Base-by-base conservation (phyloP, 257 asterid species). In the Primulina huaijiensis region DNA sequence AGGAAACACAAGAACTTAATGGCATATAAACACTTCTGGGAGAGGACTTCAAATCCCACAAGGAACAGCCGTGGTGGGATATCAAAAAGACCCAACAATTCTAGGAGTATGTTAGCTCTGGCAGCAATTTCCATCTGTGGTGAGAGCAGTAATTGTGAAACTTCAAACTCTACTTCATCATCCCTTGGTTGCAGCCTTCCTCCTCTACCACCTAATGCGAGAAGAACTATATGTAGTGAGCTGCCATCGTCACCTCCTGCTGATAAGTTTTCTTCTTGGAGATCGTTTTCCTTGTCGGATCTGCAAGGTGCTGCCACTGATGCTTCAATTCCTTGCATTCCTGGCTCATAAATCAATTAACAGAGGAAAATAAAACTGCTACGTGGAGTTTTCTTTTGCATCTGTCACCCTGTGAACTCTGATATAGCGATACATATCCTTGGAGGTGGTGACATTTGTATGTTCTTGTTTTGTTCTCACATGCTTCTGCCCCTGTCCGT, bases 201-300 rank as follows among this genome's bases (percentile, higher is more conserved):
- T 81, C 97, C 96, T 65, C 77, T 87, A 75, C 97, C 96, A 14
- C 90, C 95, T 0, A 87, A 78, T 70, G 74, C 81, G 65, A 82
- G 85, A 74, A 70, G 77, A 80, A 37, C 72, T 23, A 38, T 67
- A 53, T 71, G 68, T 50, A 65, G 46, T 56, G 93, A 78, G 70
- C 78, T 62, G 8, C 72, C 82, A 29, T 52, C 78, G 34, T 73
- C 86, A 52, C 86, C 87, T 70, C 85, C 87, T 3, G 74, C 50
- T 27, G 86, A 83, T 62, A 87, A 75, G 75, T 74, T 81, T 52
- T 74, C 87, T 73, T 63, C 96, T 6, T 85, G 83, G 84, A 84
- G 95, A 74, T 86, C 95, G 30, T 85, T 80, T 79, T 91, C 97
- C 57, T 74, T 91, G 68, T 83, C 88, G 71, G 95, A 91, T 77